phyloP scores from a whole-genome alignment of 208 protist species.

The Tritrichomonas foetus region DNA sequence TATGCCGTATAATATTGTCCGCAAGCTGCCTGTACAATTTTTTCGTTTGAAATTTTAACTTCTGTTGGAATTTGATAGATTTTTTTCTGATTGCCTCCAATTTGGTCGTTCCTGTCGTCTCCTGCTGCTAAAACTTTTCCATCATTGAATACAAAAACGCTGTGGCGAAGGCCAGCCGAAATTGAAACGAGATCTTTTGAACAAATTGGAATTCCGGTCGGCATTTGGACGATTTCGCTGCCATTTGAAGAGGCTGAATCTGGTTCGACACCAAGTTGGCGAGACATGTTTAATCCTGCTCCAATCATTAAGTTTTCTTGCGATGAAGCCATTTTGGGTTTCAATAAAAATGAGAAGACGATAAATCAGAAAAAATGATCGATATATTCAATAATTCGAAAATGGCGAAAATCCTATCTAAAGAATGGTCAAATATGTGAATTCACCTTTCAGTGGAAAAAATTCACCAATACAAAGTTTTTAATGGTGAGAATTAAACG shows the following conservation, averaged over 20 bases:
- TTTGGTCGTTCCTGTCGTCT: background rate
- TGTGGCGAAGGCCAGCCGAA: background rate
- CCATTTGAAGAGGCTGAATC: background rate
- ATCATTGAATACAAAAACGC: background rate
- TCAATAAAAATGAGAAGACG: no score
- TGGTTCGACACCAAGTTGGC: background rate
- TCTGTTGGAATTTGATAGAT: background rate
- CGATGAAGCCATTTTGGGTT: no score
- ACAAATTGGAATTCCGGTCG: background rate
- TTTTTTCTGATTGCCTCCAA: background rate
- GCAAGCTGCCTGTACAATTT: background rate
- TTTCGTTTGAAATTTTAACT: background rate
- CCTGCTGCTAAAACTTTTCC: background rate
- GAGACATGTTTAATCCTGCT: background rate
- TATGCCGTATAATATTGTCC: background rate
- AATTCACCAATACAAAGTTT: no score
- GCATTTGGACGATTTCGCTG: background rate
- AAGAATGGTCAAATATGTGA: no score
- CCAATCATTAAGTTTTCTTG: background rate
- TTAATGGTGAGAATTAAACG: background rate
- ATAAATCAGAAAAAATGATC: no score
- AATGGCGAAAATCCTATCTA: no score
- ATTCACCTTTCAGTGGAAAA: no score
- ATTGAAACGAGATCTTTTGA: background rate
- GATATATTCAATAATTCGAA: no score